Conservation (phyloP, 73 alveolate species). For the Paramecium pentaurelia region DNA sequence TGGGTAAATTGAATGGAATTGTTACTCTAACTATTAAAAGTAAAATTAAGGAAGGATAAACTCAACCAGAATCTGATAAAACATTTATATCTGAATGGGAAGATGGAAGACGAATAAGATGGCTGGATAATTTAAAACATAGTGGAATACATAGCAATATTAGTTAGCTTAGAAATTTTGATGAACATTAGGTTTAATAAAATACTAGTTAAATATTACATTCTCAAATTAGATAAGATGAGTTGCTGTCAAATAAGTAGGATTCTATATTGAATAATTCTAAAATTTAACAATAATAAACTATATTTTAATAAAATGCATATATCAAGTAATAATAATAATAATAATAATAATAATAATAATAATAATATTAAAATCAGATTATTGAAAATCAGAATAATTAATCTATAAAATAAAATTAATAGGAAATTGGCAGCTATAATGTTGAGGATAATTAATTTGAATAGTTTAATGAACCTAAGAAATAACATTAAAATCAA, state of each 20-base stretch:
- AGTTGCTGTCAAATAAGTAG: not conserved
- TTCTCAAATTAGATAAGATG: not conserved
- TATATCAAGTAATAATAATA: not conserved
- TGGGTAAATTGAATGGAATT: conserved; percentile 58
- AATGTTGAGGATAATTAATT: not conserved
- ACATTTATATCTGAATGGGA: conserved; percentile 62
- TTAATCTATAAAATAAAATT: not conserved
- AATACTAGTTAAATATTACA: not conserved
- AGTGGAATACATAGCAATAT: conserved; percentile 18
- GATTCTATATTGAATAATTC: not conserved
- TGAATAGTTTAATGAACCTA: not conserved
- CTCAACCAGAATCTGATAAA: not conserved
- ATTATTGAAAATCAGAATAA: not conserved
- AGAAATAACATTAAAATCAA: not conserved
- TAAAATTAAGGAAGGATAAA: not conserved
- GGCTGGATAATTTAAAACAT: conserved; percentile 54
- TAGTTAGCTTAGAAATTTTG: not conserved
- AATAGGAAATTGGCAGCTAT: not conserved
- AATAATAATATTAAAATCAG: not conserved
- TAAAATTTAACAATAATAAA: not conserved
- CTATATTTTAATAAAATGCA: not conserved
- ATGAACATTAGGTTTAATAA: not conserved
- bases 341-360: not conserved
- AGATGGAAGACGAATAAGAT: conserved; percentile 70
- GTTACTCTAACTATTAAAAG: conserved; percentile 42